phyloP scores from a whole-genome alignment of 345 rosid species.

The Arabidopsis arenosa region DNA sequence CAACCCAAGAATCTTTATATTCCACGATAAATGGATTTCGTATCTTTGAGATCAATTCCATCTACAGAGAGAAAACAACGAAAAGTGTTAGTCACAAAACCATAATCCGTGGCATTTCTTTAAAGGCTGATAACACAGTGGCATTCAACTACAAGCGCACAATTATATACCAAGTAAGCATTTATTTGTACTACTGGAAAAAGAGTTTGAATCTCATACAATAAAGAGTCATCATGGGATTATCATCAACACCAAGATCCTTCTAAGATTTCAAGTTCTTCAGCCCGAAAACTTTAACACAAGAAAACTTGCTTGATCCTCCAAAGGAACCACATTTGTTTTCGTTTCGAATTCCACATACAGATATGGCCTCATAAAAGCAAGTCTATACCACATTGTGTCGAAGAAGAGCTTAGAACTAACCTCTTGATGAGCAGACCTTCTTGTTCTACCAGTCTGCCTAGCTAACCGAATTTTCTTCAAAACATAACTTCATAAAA shows the following conservation, averaged over 20 bases:
- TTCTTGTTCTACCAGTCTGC: constrained; percentile 92
- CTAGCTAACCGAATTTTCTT: constrained; percentile 95
- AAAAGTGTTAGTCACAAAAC: constrained; percentile 22
- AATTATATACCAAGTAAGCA: neutral
- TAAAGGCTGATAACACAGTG: neutral
- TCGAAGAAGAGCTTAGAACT: constrained; percentile 7
- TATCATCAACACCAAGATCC: neutral
- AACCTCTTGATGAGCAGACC: constrained; percentile 99
- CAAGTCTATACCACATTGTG: constrained; percentile 6
- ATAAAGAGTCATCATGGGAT: neutral
- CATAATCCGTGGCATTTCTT: neutral
- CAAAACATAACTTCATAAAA: constrained; percentile 74
- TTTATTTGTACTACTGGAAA: constrained; percentile 1
- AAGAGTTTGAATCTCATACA: neutral
- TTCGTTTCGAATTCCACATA: neutral
- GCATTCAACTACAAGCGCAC: neutral
- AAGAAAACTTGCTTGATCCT: neutral
- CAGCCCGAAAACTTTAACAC: neutral
- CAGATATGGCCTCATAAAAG: neutral
- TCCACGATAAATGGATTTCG: constrained; percentile 92
- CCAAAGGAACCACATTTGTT: neutral
- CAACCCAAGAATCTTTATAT: constrained; percentile 99
- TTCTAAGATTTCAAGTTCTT: constrained; percentile 11
- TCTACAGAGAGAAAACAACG: constrained; percentile 54
- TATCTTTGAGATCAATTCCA: constrained; percentile 91